Evolutionary conservation across 2,329 filamentous ascomycete species (phyloP).

Genomic region (Penicillium nordicum): DNA sequence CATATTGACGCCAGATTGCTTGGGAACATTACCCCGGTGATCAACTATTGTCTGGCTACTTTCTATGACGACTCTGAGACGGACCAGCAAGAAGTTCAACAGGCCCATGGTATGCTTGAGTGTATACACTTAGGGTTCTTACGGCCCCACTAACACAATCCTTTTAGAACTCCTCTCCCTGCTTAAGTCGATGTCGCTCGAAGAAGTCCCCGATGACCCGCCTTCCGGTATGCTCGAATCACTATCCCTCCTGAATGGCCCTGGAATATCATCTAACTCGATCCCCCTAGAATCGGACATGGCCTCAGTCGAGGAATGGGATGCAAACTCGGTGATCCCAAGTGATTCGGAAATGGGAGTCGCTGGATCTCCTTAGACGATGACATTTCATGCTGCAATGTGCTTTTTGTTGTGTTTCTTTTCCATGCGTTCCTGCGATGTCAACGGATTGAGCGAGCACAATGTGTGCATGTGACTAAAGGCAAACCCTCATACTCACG

Average conservation of each 20-base stretch:
- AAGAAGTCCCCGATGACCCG: slow-evolving; percentile 39
- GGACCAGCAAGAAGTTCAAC: slow-evolving; percentile 32
- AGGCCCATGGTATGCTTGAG: slow-evolving; percentile 35
- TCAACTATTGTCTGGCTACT: slow-evolving; percentile 37
- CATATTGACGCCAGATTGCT: slow-evolving; percentile 36
- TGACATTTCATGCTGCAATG: background rate
- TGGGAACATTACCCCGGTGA: slow-evolving; percentile 36
- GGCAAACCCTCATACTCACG: background rate
- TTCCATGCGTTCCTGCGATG: slow-evolving; percentile 1
- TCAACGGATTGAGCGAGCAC: background rate
- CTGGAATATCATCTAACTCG: slow-evolving; percentile 2
- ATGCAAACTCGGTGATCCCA: slow-evolving; percentile 40
- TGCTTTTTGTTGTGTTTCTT: background rate
- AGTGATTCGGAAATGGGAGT: slow-evolving; percentile 43
- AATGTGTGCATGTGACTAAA: background rate
- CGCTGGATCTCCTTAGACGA: slow-evolving; percentile 33
- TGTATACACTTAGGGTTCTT: background rate
- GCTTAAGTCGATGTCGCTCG: slow-evolving; percentile 36
- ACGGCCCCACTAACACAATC: slow-evolving; percentile 1
- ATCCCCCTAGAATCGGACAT: slow-evolving; percentile 38
- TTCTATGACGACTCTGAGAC: slow-evolving; percentile 40
- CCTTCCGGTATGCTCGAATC: slow-evolving; percentile 37
- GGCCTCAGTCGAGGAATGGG: slow-evolving; percentile 42
- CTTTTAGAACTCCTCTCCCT: slow-evolving; percentile 29
- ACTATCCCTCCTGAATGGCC: background rate